A percentile compares a stretch with the other conserved stretches of the same genome.
Evolutionary conservation across 768 basidiomycete species (phyloP).

Genomic region (Tylopilus intermedius): DNA sequence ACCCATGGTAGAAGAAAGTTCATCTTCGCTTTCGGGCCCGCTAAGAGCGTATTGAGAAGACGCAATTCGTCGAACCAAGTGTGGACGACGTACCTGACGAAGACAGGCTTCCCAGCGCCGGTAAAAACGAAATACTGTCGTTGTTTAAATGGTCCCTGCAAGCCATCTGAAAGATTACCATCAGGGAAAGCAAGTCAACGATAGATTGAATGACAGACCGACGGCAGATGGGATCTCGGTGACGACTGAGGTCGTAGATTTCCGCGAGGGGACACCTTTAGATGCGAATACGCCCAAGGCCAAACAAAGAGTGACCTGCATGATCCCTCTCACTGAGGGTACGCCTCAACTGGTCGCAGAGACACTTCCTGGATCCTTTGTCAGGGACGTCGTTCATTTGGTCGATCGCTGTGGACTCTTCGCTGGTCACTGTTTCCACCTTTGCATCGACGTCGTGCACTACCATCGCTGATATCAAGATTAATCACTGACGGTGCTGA

Average conservation of each 20-base stretch:
- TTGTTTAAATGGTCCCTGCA: constrained; percentile 35
- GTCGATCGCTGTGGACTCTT: constrained; percentile 47
- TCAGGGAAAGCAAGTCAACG: constrained; percentile 4
- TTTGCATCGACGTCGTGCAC: constrained; percentile 68
- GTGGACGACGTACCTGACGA: constrained; percentile 56
- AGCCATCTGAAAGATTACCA: constrained; percentile 7
- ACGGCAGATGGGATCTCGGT: constrained; percentile 31
- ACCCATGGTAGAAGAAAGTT: constrained; percentile 75
- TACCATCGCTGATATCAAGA: constrained; percentile 58
- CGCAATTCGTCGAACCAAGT: constrained; percentile 1
- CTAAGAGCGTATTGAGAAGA: constrained; percentile 26
- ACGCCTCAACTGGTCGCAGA: constrained; percentile 68
- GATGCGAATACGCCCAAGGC: constrained; percentile 9
- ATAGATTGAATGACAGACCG: constrained; percentile 17
- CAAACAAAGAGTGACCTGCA: constrained; percentile 35
- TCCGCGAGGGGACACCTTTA: constrained; percentile 5
- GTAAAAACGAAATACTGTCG: constrained; percentile 93
- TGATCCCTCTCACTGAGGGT: constrained; percentile 54
- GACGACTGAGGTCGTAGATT: constrained; percentile 21
- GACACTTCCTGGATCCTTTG: constrained; percentile 56
- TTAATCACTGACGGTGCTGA: constrained; percentile 69
- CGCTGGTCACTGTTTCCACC: constrained; percentile 48
- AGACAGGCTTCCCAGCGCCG: constrained; percentile 97
- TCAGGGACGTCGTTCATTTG: constrained; percentile 40
- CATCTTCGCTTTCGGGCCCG: constrained; percentile 51